Evolutionary conservation across 768 basidiomycete genomes (phyloP).

Genomic region (Boletus eberwhitei): DNA sequence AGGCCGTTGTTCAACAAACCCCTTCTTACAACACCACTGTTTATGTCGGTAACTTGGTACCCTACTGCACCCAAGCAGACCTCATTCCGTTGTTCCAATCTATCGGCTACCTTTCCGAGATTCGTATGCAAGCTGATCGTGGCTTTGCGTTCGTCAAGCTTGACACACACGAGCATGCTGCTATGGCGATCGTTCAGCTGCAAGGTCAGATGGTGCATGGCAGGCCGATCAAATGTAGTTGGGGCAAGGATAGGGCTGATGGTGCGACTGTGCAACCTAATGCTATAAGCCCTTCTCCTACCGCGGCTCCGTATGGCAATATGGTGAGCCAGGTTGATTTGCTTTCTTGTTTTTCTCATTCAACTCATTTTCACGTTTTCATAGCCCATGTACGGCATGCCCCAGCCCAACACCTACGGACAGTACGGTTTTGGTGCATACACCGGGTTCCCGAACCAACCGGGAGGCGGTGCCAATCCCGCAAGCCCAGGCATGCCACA

Average conservation of each 20-base stretch:
- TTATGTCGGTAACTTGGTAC: conserved; percentile 98
- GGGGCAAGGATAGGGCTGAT: conserved; percentile 94
- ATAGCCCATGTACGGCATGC: conserved; percentile 89
- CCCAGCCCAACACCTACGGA: conserved; percentile 75
- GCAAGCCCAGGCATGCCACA: conserved; percentile 49
- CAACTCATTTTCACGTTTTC: background rate
- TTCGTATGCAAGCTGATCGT: conserved; percentile 98
- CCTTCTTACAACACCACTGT: conserved; percentile 94
- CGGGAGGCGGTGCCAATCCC: conserved; percentile 46
- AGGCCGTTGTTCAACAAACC: conserved; percentile 90
- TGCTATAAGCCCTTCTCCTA: conserved; percentile 60
- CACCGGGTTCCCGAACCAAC: conserved; percentile 63
- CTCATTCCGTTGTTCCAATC: conserved; percentile 98
- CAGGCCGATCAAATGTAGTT: conserved; percentile 95
- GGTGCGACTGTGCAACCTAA: conserved; percentile 52
- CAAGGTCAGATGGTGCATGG: conserved; percentile 98
- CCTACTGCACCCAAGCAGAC: conserved; percentile 95
- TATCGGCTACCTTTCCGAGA: conserved; percentile 97
- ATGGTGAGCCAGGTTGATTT: conserved; percentile 48
- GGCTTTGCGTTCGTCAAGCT: conserved; percentile 99
- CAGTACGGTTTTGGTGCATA: conserved; percentile 74
- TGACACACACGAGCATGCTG: conserved; percentile 97
- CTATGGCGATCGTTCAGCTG: conserved; percentile 95
- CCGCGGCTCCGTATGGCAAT: conserved; percentile 66
- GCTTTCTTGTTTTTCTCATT: background rate